Base-by-base conservation (phyloP, 1,284 basidiomycete genomes). In the Ceratobasidium sp. region DNA sequence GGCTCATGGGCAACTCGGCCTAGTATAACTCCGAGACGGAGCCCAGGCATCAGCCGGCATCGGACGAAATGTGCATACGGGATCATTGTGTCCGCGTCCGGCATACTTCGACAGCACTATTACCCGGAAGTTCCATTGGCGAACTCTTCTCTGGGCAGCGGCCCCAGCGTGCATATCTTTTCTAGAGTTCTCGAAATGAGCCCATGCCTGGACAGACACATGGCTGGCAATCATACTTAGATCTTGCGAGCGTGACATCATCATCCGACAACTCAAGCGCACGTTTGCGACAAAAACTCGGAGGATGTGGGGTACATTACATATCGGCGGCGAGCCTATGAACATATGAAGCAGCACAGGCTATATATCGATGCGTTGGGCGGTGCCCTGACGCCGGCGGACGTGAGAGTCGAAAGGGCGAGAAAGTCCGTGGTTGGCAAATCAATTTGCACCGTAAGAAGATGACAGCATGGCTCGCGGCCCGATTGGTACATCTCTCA, bases 371-470 rank as follows among this genome's bases (percentile, higher is more conserved):
- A 6, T 40, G 10, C 28, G 23, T n/a, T 9, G n/a, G 42, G 12
- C 64, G 18, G 26, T 13, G 46, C 40, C 40, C 42, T 49, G 15
- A n/a, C 49, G 28, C 42, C 23, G 39, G 63, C 73, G 73, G 73
- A 76, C 73, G 73, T 76, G 73, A 64, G 73, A 64, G 73, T 75
- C 46, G 46, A 76, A 76, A 55, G 39, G 73, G 73, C 49, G 61
- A 66, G 61, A 76, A 76, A 53, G 60, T 67, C 73, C 73, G 72
- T 44, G 42, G 73, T 76, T 76, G 73, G 73, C 73, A 76, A 76
- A 76, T 76, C 46, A 76, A 76, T 76, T 76, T 76, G 73, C 61
- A 76, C 60, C 70, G 39, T 61, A 46, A 76, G 73, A 67, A 76
- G 73, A 58, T 46, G 71, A 44, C 26, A 63, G 71, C 53, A 76